Percentiles rank a stretch among this genome's conserved stretches.
Conservation (phyloP, 1,284 basidiomycete genomes). For the Rhodotorula sp. region DNA sequence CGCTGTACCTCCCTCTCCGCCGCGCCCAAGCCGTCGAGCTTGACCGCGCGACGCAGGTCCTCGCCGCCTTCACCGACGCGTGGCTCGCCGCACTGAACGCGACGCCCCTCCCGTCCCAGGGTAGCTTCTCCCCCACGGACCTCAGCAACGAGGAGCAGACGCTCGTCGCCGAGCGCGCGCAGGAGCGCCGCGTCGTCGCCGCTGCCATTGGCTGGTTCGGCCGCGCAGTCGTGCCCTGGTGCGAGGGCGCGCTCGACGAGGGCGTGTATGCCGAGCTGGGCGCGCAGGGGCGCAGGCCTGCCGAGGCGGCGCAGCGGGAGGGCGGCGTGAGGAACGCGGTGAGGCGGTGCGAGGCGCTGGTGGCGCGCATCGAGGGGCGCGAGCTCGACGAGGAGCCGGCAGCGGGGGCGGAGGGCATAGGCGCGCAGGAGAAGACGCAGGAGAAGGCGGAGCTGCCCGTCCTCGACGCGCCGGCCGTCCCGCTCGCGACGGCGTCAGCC, state of each 20-base stretch:
- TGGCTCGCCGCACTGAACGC: slow-evolving; percentile 26
- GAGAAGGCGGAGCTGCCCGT: slow-evolving; percentile 1
- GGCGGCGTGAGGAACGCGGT: slow-evolving; percentile 16
- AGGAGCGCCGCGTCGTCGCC: slow-evolving; percentile 29
- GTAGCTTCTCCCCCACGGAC: background rate
- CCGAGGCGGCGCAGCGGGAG: background rate
- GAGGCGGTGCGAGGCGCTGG: slow-evolving; percentile 26
- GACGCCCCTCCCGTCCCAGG: slow-evolving; percentile 1
- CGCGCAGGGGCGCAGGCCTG: background rate
- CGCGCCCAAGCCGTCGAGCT: slow-evolving; percentile 33
- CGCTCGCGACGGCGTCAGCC: background rate
- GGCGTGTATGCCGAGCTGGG: slow-evolving; percentile 41
- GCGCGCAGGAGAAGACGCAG: background rate
- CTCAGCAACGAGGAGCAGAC: slow-evolving; percentile 22
- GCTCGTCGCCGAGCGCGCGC: slow-evolving; percentile 12
- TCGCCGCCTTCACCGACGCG: slow-evolving; percentile 43
- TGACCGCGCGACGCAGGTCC: slow-evolving; percentile 36
- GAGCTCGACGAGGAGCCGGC: slow-evolving; percentile 3
- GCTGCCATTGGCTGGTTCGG: slow-evolving; percentile 34
- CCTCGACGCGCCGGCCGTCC: slow-evolving; percentile 2
- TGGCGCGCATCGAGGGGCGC: slow-evolving; percentile 33
- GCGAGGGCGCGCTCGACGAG: slow-evolving; percentile 27
- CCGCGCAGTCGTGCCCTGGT: slow-evolving; percentile 43
- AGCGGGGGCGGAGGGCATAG: background rate
- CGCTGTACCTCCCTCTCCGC: slow-evolving; percentile 49